phyloP scores from a whole-genome alignment of 768 basidiomycete species.

The Tulasnella sp. region DNA sequence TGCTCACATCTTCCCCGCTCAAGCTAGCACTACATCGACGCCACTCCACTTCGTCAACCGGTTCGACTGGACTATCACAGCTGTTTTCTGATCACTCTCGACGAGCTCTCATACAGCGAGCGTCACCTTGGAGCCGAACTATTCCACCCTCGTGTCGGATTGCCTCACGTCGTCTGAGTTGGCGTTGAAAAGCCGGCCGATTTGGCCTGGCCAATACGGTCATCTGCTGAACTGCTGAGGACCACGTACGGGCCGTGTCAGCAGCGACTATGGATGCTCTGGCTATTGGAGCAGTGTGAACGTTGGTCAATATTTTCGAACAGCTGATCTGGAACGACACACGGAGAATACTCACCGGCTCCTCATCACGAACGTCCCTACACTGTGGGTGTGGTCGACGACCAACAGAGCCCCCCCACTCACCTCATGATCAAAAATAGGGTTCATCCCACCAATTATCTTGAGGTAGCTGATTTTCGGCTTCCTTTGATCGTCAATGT shows the following conservation, averaged over 20 bases:
- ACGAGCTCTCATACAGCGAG: constrained; percentile 31
- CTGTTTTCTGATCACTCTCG: constrained; percentile 39
- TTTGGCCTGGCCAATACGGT: neutral
- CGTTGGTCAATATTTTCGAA: neutral
- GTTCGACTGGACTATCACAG: constrained; percentile 38
- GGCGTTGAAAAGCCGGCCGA: neutral
- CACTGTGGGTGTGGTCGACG: too few species aligned
- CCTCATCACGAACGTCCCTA: too few species aligned
- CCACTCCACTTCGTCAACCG: constrained; percentile 37
- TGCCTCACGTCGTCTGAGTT: neutral
- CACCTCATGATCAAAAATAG: too few species aligned
- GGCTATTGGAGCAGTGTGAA: neutral
- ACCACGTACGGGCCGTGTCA: neutral
- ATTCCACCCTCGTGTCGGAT: neutral
- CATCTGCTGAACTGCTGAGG: too few species aligned
- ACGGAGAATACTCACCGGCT: too few species aligned
- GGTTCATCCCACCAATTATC: too few species aligned
- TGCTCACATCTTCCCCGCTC: constrained; percentile 29
- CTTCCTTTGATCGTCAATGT: too few species aligned
- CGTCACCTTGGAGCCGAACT: neutral
- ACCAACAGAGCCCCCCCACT: too few species aligned
- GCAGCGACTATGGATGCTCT: neutral
- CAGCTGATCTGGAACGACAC: too few species aligned
- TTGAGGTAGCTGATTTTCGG: too few species aligned
- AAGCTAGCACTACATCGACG: constrained; percentile 36